A percentile compares a stretch with the other conserved stretches of the same genome.
Evolutionary conservation across 1,284 basidiomycete genomes (phyloP).

Genomic region (Golubevia sp.): DNA sequence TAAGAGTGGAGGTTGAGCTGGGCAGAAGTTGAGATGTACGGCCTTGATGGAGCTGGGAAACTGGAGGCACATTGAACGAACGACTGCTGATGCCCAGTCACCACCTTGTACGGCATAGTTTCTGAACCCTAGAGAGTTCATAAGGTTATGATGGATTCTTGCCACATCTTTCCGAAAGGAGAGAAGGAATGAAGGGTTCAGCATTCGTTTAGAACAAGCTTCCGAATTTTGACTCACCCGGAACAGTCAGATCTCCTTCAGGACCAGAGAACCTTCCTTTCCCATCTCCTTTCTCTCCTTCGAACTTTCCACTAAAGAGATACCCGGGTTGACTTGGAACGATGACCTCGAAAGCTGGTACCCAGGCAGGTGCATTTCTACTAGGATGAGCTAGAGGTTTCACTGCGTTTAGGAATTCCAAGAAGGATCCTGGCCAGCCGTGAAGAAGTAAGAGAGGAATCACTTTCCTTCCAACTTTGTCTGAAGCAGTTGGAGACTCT

Average conservation of each 20-base stretch:
- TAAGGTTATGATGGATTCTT: slow-evolving; percentile 37
- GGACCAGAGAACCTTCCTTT: neutral
- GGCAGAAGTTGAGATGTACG: slow-evolving; percentile 33
- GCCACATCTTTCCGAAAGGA: slow-evolving; percentile 20
- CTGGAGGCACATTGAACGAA: slow-evolving; percentile 21
- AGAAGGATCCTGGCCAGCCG: slow-evolving; percentile 35
- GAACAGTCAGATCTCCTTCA: too few species aligned
- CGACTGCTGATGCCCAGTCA: slow-evolving; percentile 34
- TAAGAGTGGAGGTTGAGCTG: neutral
- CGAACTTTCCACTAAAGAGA: slow-evolving; percentile 11
- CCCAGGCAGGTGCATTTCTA: slow-evolving; percentile 7
- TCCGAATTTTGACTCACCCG: neutral
- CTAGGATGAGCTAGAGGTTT: slow-evolving; percentile 43
- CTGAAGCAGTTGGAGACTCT: slow-evolving; percentile 13
- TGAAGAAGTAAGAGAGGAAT: slow-evolving; percentile 40
- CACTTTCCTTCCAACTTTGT: slow-evolving; percentile 17
- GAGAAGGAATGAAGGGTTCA: too few species aligned
- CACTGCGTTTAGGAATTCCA: slow-evolving; percentile 34
- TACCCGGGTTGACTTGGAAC: slow-evolving; percentile 44
- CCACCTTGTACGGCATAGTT: slow-evolving; percentile 40
- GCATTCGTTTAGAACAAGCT: too few species aligned
- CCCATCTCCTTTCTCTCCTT: neutral
- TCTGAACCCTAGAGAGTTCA: slow-evolving; percentile 30
- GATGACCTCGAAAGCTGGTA: slow-evolving; percentile 34
- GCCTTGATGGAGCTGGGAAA: slow-evolving; percentile 23